These are phyloP conservation scores for Pseudogymnoascus sp. DNA, from an alignment of 2,329 filamentous ascomycete genomes.

Conservation along the genomic window DNA sequence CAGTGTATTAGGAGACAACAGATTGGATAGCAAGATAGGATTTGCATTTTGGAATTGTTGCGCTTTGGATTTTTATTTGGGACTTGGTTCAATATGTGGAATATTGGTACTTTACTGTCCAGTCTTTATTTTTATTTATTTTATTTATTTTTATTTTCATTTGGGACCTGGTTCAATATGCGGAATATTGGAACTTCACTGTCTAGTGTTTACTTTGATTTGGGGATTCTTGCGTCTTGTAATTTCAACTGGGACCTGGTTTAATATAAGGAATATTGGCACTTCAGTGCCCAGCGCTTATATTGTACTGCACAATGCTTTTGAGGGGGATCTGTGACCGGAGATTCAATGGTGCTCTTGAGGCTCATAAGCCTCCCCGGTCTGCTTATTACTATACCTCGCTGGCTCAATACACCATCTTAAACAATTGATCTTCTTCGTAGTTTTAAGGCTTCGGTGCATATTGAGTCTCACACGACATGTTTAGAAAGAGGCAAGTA, in stretches of 20 bases:
- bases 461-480: neutral
- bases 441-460: neutral
- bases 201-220: neutral
- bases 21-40: neutral
- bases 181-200: too few species aligned
- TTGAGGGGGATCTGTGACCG: neutral
- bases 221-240: neutral
- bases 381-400: neutral
- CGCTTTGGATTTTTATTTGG: neutral
- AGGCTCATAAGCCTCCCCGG: neutral
- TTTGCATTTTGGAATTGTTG: neutral
- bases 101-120: too few species aligned
- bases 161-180: neutral
- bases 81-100: neutral
- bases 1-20: neutral
- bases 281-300: neutral
- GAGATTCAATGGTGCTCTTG: neutral
- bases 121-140: neutral
- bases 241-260: neutral
- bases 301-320: neutral
- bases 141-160: neutral
- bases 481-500: neutral
- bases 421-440: neutral
- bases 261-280: neutral
- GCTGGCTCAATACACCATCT: neutral